Base-by-base conservation (phyloP, 305 asterid species). In the Fraxinus platypoda region DNA sequence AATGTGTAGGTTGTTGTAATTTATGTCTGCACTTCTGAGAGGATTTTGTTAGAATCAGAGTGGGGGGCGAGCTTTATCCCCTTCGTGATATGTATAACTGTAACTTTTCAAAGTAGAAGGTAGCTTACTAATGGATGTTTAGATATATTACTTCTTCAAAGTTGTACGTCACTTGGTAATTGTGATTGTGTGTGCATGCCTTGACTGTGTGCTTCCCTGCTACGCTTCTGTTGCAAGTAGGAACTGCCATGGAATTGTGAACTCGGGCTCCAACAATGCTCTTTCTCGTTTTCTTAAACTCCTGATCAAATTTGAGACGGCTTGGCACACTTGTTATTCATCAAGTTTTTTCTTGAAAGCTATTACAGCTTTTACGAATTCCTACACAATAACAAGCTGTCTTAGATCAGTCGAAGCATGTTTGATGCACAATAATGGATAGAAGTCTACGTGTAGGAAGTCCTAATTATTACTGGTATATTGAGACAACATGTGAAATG, bases 281-380 rank as follows among this genome's bases (percentile, higher is more conserved):
- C 43, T 85, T 90, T 78, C 94, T 87, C 74, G 84, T 89, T 90
- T 80, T 89, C 90, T 92, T 95, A 81, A 91, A 62, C 79, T 91
- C 95, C 7, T 38, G 82, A 31, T 87, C 88, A 2, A 91, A 87
- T 79, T 88, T 91, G 38, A 86, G 26, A 30, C 74, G 15, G 49
- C 77, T 86, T 0, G 92, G 88, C 76, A 80, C 85, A 74, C 68
- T 83, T 12, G 82, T 77, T 8, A 46, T 64, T 87, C 85, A 71
- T 86, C 87, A 7, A 92, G 93, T 87, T 84, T 92, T 83, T 89
- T 94, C 81, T 89, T 88, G 74, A 88, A 91, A 0, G 97, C 91
- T 68, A 88, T 76, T 25, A 92, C 98, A 12, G 98, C 98, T 82
- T 90, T 92, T 3, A 89, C 95, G 82, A 93, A 95, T 84, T 95